Conservation (phyloP, 768 basidiomycete genomes). For the Dacryopinax primogenitus region DNA sequence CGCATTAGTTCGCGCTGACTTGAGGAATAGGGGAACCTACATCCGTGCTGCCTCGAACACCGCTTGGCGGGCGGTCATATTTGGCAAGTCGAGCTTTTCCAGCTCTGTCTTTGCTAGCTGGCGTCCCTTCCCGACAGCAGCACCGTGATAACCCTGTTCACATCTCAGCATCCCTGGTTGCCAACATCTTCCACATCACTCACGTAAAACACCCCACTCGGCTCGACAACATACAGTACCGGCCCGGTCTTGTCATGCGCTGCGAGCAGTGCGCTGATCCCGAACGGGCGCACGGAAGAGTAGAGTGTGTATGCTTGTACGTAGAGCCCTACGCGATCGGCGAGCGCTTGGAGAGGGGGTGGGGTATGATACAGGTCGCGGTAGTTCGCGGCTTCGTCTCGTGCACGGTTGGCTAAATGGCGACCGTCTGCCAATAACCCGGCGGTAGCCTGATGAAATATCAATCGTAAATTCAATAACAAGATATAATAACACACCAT, state of each 20-base stretch:
- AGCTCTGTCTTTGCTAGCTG: slow-evolving; percentile 96
- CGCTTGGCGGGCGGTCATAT: slow-evolving; percentile 69
- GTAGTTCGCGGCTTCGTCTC: slow-evolving; percentile 67
- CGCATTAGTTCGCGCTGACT: not conserved
- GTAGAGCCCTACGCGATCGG: slow-evolving; percentile 75
- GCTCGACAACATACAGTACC: slow-evolving; percentile 78
- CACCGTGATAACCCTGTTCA: slow-evolving; percentile 79
- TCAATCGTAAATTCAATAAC: not conserved
- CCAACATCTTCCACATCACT: slow-evolving; percentile 23
- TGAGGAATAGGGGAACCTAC: slow-evolving; percentile 37
- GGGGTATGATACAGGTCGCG: slow-evolving; percentile 61
- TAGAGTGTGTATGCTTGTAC: slow-evolving; percentile 94
- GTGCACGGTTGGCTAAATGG: slow-evolving; percentile 68
- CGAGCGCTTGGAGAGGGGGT: slow-evolving; percentile 52
- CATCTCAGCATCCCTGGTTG: not conserved
- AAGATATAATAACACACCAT: slow-evolving; percentile 41
- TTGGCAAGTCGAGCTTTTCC: slow-evolving; percentile 83
- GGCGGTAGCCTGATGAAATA: slow-evolving; percentile 59
- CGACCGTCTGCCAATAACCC: slow-evolving; percentile 90
- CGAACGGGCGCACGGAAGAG: slow-evolving; percentile 95
- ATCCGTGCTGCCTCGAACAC: slow-evolving; percentile 90
- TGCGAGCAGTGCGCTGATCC: slow-evolving; percentile 83
- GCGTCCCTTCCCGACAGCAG: slow-evolving; percentile 96
- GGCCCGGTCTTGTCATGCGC: slow-evolving; percentile 83
- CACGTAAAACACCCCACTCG: slow-evolving; percentile 84